Evolutionary conservation across 352 stramenopile genomes (phyloP).

Genomic region (Thalassiosira pacifica): DNA sequence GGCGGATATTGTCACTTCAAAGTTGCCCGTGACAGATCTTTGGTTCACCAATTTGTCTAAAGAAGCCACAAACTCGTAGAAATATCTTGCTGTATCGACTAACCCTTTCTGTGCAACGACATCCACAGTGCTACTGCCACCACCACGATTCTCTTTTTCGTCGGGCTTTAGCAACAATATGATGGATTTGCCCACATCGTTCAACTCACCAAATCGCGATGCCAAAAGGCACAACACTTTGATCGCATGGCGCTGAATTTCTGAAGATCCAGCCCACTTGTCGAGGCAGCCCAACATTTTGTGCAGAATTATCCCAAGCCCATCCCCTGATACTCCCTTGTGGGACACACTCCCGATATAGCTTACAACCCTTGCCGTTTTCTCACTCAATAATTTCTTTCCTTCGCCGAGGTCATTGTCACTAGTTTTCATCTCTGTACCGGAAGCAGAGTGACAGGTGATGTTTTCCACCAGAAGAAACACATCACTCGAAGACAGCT

Average conservation of each 20-base stretch:
- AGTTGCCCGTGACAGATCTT: background rate
- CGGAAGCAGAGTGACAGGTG: background rate
- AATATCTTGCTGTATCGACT: constrained; percentile 36
- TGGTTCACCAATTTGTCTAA: constrained; percentile 58
- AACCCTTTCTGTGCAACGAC: background rate
- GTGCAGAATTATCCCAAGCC: constrained; percentile 53
- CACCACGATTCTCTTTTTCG: background rate
- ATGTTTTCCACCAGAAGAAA: constrained; percentile 47
- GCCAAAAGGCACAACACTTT: constrained; percentile 63
- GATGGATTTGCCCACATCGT: constrained; percentile 49
- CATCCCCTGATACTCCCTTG: constrained; percentile 21
- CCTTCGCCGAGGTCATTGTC: constrained; percentile 8
- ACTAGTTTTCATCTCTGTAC: background rate
- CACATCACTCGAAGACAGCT: constrained; percentile 52
- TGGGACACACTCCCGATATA: constrained; percentile 34
- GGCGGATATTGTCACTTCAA: background rate
- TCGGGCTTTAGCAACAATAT: constrained; percentile 33
- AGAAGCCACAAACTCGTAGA: constrained; percentile 59
- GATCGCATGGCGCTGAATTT: constrained; percentile 29
- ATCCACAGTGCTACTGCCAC: background rate
- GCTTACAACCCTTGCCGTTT: constrained; percentile 43
- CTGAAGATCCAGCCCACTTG: constrained; percentile 32
- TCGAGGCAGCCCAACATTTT: constrained; percentile 47
- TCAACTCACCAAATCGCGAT: constrained; percentile 56
- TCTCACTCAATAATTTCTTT: constrained; percentile 25